Base-by-base conservation (phyloP, 768 basidiomycete species). In the Leccinum fibrillosum region DNA sequence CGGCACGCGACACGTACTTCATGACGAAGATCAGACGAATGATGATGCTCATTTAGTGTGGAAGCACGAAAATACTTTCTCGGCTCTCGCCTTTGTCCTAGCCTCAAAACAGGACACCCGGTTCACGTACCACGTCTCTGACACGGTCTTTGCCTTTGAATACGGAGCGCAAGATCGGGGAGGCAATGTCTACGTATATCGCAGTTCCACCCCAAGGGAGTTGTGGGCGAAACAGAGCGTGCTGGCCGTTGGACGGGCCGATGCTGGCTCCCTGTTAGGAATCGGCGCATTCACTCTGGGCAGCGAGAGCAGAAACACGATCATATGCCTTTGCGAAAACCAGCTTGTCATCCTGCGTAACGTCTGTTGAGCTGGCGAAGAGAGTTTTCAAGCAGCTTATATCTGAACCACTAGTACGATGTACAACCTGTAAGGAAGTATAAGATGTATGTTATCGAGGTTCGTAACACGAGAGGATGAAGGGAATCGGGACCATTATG, bases 71-170 rank as follows among this genome's bases (percentile, higher is more conserved):
- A 79, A 85, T n/a, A 98, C 96, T 0, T 94, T 85, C 71, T 86
- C 90, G 19, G 96, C 94, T 0, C 81, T 99, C 25, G 83, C 93
- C 1, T 99, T 98, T 69, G 96, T 99, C 42, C 78, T 99, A 52
- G 93, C 93, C 9, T 93, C 92, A 12, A 98, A 98, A 69, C 86
- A 84, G 28, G 93, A 98, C 71, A 86, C 90, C 1, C 85, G 92
- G 19, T 94, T 95, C 74, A 90, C 91, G 2, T 83, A 89, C 66
- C 94, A 98, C 66, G 71, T 80, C 0, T 72, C 73, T 1, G 70
- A 77, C 45, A 79, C 79, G 5, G 86, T 91, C 2, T 75, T 93
- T 49, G 93, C 93, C 0, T 94, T 98, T 64, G 95, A 98, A 72
- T 85, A 85, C 58, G 92, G 90, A 11, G 68, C 80, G 1, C 74